phyloP scores from a whole-genome alignment of 331 rosid genomes.

The Pyrus hybrid region DNA sequence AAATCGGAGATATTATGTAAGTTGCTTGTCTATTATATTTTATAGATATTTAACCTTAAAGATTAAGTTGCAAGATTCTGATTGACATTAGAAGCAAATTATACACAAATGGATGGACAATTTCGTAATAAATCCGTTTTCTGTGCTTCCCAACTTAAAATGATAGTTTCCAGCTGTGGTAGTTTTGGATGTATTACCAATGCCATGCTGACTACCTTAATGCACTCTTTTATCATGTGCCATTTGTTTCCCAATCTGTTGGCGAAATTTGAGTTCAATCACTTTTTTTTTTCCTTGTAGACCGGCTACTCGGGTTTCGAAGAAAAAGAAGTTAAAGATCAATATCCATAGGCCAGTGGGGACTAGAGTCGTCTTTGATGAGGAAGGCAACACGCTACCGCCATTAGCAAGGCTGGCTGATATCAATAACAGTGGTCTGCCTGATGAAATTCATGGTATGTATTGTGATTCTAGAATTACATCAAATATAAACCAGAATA shows the following conservation, averaged over 20 bases:
- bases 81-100: background rate
- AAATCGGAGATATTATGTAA: conserved; percentile 43
- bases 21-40: background rate
- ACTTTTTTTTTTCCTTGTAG: conserved; percentile 29
- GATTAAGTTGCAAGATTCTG: background rate
- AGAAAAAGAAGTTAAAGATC: conserved; percentile 88
- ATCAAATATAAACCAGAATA: background rate
- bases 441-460: conserved; percentile 57
- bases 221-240: background rate
- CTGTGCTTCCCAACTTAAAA: no score
- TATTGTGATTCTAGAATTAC: background rate
- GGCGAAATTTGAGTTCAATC: background rate
- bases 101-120: no score
- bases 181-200: no score
- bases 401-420: conserved; percentile 77
- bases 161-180: no score
- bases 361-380: conserved; percentile 71
- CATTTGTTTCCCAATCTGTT: background rate
- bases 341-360: conserved; percentile 75
- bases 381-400: conserved; percentile 69
- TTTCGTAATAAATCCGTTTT: no score
- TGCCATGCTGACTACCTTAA: no score
- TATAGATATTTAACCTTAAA: background rate
- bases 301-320: conserved; percentile 43
- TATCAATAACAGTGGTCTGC: conserved; percentile 26